Evolutionary conservation across 108 stramenopile species (phyloP), one percentile per base, ranked within the genome.

Genomic region (Nannochloropsis oceanica): DNA sequence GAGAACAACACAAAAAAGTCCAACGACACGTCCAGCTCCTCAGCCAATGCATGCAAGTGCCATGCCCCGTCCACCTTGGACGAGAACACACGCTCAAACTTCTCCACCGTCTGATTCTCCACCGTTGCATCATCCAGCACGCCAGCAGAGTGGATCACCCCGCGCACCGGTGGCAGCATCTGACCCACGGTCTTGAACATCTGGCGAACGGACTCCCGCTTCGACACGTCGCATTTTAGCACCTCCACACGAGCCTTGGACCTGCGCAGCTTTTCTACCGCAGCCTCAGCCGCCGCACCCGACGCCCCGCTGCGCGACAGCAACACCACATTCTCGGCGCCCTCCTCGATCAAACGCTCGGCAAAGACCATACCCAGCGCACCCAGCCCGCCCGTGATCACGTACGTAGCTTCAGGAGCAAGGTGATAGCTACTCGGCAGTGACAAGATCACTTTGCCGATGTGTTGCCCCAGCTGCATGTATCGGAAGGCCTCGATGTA

Each of bases 351-450:
- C 13, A 86, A 43, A 18, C 82, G 44, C 86, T 73, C 25, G 10
- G 86, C 86, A 43, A 86, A 43, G 24, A 50, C 86, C 26, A 86
- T 26, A 12, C 86, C 86, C 18, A 86, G 26, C 26, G 81, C 86
- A 27, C 86, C 86, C 1, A 82, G 73, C 13, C 86, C 86, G 20
- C 86, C 86, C 8, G 86, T 86, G 59, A 86, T 73, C 25, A 86
- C 79, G 83, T 86, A 86, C 0, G 79, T 80, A 12, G 42, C 86
- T 26, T 26, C 8, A 26, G 79, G 18, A 5, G 7, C 22, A n/a
- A 73, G 59, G 59, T 73, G 59, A n/a, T 73, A 73, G 9, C 8
- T 73, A 9, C 59, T 73, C 22, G 59, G 59, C 59, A 73, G 10
- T n/a, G 59, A 73, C 59, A 73, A n/a, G n/a, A 73, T 73, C 59